Evolutionary conservation across 352 stramenopile genomes (phyloP), one percentile per base, ranked within the genome.

Genomic region (Aphanomyces astaci): DNA sequence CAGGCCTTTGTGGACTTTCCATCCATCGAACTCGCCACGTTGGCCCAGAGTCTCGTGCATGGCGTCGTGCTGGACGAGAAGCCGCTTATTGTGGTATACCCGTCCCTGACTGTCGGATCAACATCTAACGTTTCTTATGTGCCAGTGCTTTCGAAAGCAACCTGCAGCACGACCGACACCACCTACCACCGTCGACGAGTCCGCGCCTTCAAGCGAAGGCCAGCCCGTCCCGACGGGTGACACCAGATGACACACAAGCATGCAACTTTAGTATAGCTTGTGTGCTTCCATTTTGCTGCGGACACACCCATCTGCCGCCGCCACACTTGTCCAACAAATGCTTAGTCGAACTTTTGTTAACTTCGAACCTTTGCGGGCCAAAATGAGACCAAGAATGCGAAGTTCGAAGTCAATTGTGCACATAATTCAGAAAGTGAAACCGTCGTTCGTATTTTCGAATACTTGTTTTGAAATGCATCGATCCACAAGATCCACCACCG

Each of bases 1-100:
- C 88, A 96, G 59, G 86, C 85, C 7, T 96, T 96, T 55, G 73
- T 95, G 28, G 82, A 77, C 54, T 94, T 84, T 62, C 74, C 81
- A 30, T 82, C 60, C 0, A 55, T 76, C 22, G 73, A 84, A 10
- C 36, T 87, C 17, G 88, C 88, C 2, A 70, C 60, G 24, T 52
- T 43, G 19, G 81, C 86, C 22, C 76, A 94, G 11, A 49, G 84
- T 3, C 66, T 77, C 7, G 74, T 84, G 7, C 87, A 96, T 64
- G 88, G 88, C 5, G 76, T 91, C 17, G 63, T 92, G 9, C 25
- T 95, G 2, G 78, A 91, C 30, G 77, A 76, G 32, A 96, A 94
- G 68, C 86, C 86, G 22, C 62, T 94, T 1, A 74, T 96, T 67
- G 80, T 94, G 72, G 88, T 95, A 78, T 54, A 84, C 15, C n/a